phyloP scores from a whole-genome alignment of 1,284 basidiomycete genomes.

The Cutaneotrichosporon daszewskae region DNA sequence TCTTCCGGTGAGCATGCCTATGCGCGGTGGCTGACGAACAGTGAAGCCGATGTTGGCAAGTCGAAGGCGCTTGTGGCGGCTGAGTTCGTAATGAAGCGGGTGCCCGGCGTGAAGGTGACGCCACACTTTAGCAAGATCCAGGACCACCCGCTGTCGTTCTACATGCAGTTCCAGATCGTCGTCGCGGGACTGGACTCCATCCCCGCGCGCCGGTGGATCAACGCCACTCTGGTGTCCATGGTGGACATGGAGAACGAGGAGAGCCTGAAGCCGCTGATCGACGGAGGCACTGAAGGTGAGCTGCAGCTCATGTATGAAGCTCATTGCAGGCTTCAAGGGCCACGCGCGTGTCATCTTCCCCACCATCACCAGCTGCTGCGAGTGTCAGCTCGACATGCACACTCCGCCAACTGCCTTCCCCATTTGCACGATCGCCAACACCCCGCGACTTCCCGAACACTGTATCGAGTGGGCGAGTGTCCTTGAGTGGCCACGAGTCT shows the following conservation, averaged over 20 bases:
- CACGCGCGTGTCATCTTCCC: slow-evolving; percentile 97
- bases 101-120: slow-evolving; percentile 88
- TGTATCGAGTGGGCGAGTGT: slow-evolving; percentile 99
- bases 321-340: slow-evolving; percentile 99
- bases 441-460: slow-evolving; percentile 94
- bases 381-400: slow-evolving; percentile 92
- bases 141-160: slow-evolving; percentile 93
- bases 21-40: background rate
- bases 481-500: slow-evolving; percentile 93
- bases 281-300: slow-evolving; percentile 98
- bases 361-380: slow-evolving; percentile 92
- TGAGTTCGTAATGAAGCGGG: slow-evolving; percentile 89
- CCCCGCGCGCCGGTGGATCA: slow-evolving; percentile 96
- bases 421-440: slow-evolving; percentile 99
- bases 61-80: slow-evolving; percentile 92
- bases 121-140: slow-evolving; percentile 98
- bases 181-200: slow-evolving; percentile 98
- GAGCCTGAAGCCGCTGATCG: slow-evolving; percentile 94
- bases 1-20: slow-evolving; percentile 72
- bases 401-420: slow-evolving; percentile 96
- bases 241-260: slow-evolving; percentile 87
- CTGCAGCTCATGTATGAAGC: too few relatives aligned
- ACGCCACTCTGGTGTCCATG: slow-evolving; percentile 90
- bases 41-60: slow-evolving; percentile 71
- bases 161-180: slow-evolving; percentile 92